phyloP scores from a whole-genome alignment of 202 grass and related monocot species.

The Setaria viridis region DNA sequence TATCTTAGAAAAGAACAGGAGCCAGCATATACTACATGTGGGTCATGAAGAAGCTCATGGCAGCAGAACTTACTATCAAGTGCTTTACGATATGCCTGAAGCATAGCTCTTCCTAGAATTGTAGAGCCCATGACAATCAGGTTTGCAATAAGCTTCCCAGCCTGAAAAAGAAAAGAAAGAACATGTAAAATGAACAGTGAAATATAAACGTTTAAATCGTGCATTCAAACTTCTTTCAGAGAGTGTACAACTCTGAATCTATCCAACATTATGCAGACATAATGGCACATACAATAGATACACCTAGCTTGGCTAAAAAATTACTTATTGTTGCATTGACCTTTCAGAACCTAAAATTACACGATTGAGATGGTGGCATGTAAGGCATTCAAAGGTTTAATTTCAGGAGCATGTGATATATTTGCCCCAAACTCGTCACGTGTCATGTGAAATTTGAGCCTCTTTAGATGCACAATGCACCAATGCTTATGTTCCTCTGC shows the following conservation, averaged over 20 bases:
- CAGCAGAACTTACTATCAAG: slow-evolving; percentile 78
- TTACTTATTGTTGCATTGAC: too few relatives aligned
- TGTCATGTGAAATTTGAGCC: background rate
- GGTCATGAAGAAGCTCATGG: background rate
- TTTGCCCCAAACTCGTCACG: background rate
- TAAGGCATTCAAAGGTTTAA: background rate
- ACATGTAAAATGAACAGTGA: slow-evolving; percentile 2
- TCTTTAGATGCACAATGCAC: background rate
- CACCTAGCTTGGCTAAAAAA: background rate
- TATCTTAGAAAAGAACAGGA: slow-evolving; percentile 14
- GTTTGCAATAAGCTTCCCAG: slow-evolving; percentile 93
- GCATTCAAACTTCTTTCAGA: background rate
- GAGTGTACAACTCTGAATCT: background rate
- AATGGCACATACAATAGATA: too few relatives aligned
- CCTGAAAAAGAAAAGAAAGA: slow-evolving; percentile 54
- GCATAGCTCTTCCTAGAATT: slow-evolving; percentile 92
- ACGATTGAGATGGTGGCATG: background rate
- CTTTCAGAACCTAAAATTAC: background rate
- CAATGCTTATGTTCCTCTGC: background rate
- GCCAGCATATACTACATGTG: background rate
- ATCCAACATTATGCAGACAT: background rate
- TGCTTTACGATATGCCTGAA: slow-evolving; percentile 95
- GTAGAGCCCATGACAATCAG: slow-evolving; percentile 92
- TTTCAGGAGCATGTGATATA: background rate
- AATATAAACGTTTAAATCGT: background rate